These are phyloP conservation scores for Nicotiana obtusifolia DNA, from an alignment of 257 asterid species.

Conservation along the genomic window DNA sequence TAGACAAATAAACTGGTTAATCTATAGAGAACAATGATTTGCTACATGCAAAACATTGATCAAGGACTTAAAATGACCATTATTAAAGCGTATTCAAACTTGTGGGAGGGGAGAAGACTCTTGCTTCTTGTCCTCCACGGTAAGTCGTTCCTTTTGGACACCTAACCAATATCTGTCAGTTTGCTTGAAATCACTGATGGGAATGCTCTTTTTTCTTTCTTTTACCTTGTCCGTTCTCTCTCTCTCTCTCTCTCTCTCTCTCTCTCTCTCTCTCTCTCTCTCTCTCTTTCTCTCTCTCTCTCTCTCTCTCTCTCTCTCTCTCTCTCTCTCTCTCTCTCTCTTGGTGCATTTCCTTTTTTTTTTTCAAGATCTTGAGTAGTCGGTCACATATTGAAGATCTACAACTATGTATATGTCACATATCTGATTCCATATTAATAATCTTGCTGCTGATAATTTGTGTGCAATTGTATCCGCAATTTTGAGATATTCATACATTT, in stretches of 20 bases:
- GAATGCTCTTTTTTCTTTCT: not conserved
- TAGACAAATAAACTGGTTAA: not conserved
- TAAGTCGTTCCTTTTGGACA: not conserved
- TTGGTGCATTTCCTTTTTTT: not conserved
- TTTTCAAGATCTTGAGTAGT: not conserved
- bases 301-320: no score
- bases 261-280: no score
- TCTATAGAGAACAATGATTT: not conserved
- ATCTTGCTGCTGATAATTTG: not conserved
- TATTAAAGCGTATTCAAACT: not conserved
- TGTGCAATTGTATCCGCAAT: not conserved
- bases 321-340: no score
- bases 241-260: no score
- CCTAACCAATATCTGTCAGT: not conserved
- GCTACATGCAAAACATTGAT: not conserved
- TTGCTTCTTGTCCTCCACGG: not conserved
- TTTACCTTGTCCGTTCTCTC: not conserved
- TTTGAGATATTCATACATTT: not conserved
- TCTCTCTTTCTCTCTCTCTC: no score
- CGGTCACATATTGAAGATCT: not conserved
- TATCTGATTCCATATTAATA: not conserved
- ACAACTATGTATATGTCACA: not conserved
- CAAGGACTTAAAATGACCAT: slow-evolving; percentile 1
- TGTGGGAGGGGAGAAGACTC: not conserved
- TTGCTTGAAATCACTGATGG: not conserved